Conservation (phyloP, 768 basidiomycete genomes). For the Phanerochaete sordida region DNA sequence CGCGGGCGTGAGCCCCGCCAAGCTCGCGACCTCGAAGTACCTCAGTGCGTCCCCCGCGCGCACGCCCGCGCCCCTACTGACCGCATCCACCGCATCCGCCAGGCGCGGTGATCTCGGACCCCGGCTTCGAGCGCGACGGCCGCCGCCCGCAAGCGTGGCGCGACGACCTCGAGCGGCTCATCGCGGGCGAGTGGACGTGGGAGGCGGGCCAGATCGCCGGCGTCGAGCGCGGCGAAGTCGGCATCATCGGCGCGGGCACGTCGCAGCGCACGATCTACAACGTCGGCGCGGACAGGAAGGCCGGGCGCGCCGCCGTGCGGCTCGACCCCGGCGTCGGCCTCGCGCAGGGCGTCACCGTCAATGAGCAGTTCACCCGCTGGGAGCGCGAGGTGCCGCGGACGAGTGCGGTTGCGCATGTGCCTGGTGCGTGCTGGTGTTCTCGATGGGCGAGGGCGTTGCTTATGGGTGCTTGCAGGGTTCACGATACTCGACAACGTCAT, state of each 20-base stretch:
- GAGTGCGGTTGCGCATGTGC: conserved; percentile 55
- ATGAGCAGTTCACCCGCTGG: conserved; percentile 58
- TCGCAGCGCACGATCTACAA: conserved; percentile 21
- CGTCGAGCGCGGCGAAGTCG: conserved; percentile 46
- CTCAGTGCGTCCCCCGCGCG: conserved; percentile 13
- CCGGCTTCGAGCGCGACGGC: conserved; percentile 47
- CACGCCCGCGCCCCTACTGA: too few species aligned
- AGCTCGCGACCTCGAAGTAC: conserved; percentile 19
- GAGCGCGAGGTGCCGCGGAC: conserved; percentile 51
- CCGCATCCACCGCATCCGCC: too few species aligned
- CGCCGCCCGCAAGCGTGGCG: conserved; percentile 48
- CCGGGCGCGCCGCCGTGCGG: conserved; percentile 11
- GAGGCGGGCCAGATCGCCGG: conserved; percentile 57
- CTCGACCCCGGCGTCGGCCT: conserved; percentile 20
- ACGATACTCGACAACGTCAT: conserved; percentile 83
- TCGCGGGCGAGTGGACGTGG: conserved; percentile 72
- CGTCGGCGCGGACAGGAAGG: conserved; percentile 15
- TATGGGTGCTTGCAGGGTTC: conserved; percentile 51
- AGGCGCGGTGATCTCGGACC: conserved; percentile 25
- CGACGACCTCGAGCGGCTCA: conserved; percentile 55
- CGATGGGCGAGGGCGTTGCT: conserved; percentile 1
- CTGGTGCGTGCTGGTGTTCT: conserved; percentile 43
- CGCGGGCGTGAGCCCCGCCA: conserved; percentile 30
- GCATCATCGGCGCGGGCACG: conserved; percentile 29
- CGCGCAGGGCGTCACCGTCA: conserved; percentile 32